Percentiles rank a stretch among this genome's conserved stretches.
Evolutionary conservation across 371 early-diverging fungal species (phyloP).

Genomic region (Chytridium lagenaria): DNA sequence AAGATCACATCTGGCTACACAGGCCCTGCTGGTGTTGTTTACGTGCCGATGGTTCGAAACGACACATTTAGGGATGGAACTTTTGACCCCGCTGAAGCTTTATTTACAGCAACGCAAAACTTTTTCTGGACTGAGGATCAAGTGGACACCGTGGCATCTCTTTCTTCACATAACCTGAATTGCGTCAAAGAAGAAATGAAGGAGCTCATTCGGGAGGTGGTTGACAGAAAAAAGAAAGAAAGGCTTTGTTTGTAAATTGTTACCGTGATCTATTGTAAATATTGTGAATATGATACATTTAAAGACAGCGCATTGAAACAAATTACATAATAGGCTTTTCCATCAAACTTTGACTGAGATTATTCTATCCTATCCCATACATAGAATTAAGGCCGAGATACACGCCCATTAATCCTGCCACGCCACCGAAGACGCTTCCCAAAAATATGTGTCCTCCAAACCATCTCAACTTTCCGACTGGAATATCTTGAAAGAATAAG

Average conservation of each 20-base stretch:
- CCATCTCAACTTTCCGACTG: not conserved
- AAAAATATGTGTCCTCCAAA: not conserved
- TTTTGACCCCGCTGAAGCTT: slow-evolving; percentile 17
- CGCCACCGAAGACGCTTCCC: not conserved
- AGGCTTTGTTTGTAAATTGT: no score
- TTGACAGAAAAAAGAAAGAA: not conserved
- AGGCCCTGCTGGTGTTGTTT: slow-evolving; percentile 20
- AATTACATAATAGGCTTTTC: no score
- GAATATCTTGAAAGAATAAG: not conserved
- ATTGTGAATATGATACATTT: no score
- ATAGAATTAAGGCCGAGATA: not conserved
- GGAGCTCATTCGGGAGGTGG: slow-evolving; percentile 2
- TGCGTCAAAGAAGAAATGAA: not conserved
- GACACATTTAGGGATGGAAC: not conserved
- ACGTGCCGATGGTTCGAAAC: slow-evolving; percentile 29
- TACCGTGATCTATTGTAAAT: no score
- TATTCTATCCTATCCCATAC: not conserved
- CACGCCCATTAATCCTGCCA: not conserved
- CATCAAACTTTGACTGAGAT: no score
- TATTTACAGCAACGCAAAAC: slow-evolving; percentile 30
- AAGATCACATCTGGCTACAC: not conserved
- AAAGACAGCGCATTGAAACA: no score
- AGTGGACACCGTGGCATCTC: slow-evolving; percentile 25
- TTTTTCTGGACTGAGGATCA: slow-evolving; percentile 33
- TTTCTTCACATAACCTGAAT: slow-evolving; percentile 11